Base-by-base conservation (phyloP, 208 protist species). In the Wallacemonas sp. region DNA sequence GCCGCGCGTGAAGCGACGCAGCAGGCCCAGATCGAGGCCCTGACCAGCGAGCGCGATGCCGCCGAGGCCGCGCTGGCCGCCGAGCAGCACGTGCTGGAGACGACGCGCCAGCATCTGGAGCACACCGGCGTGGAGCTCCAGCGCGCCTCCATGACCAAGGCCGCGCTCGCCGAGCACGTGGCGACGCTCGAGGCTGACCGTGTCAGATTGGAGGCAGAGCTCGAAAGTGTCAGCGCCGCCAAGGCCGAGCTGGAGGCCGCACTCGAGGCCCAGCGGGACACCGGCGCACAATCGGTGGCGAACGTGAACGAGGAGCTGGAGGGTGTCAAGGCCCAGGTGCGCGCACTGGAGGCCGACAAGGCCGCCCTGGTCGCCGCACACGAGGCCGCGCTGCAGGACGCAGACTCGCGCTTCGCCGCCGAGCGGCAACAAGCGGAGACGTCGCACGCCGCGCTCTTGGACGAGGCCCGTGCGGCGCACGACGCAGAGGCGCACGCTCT, bases 51-150 rank as follows among this genome's bases (percentile, higher is more conserved):
- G 5, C 5, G 48, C 8, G 48, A 55, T 4, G 48, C 52, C 52
- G 52, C 52, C 14, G 14, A 65, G 44, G 44, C 41, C 22, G n/a
- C 3, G n/a, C 42, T 55, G 10, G 59, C 57, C 1, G 48, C 33
- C 3, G 36, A 62, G 28, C 41, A 44, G n/a, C 16, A 28, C 4
- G 31, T 79, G 1, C 20, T 33, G 18, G 22, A 65, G 16, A 25
- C 11, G 8, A 49, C n/a, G 12, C 45, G 42, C 61, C 18, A 39
- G 12, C 16, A 38, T 10, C 61, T 54, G 23, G 39, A 29, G 3
- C 14, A 16, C 2, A 25, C 14, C 14, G 10, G 14, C 36, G 36
- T 14, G 36, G 36, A 41, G 36, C 36, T 41, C 36, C 36, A 41
- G 14, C 36, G 36, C 36, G 36, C 36, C 7, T 16, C 36, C 10